Evolutionary conservation across 352 stramenopile genomes (phyloP).

Genomic region (Pythium rishiriense): DNA sequence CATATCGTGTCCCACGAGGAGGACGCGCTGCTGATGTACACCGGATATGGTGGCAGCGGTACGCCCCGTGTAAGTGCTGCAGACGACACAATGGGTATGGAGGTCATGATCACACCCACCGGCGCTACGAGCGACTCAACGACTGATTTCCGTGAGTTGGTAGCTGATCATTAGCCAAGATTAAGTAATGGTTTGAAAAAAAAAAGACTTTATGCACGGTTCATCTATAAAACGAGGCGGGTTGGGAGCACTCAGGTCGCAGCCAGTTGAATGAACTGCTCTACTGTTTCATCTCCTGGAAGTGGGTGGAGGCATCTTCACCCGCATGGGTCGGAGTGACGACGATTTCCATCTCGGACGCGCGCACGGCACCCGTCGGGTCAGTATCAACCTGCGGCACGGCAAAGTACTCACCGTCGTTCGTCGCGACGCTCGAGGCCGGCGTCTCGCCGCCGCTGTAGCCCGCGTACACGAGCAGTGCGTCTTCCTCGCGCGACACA

Average conservation of each 20-base stretch:
- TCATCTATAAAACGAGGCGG: not conserved
- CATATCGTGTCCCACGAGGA: slow-evolving; percentile 68
- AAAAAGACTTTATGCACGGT: not conserved
- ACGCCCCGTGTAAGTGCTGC: slow-evolving; percentile 9
- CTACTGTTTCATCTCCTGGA: slow-evolving; percentile 34
- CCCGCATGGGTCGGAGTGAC: slow-evolving; percentile 75
- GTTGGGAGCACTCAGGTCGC: not conserved
- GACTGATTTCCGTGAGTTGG: slow-evolving; percentile 25
- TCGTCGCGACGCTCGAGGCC: slow-evolving; percentile 5
- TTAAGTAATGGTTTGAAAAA: not conserved
- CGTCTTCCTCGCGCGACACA: slow-evolving; percentile 58
- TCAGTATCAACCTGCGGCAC: slow-evolving; percentile 56
- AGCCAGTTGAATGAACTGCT: not conserved
- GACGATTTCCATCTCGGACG: slow-evolving; percentile 20
- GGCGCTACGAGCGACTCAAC: slow-evolving; percentile 56
- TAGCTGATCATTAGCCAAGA: not conserved
- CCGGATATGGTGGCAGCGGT: slow-evolving; percentile 21
- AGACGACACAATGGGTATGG: not conserved
- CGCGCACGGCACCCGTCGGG: not conserved
- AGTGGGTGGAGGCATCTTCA: slow-evolving; percentile 33
- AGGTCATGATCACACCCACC: slow-evolving; percentile 50
- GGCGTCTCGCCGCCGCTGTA: slow-evolving; percentile 26
- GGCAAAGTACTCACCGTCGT: slow-evolving; percentile 42
- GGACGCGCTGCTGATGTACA: slow-evolving; percentile 45
- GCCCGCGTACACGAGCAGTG: slow-evolving; percentile 37